These are phyloP conservation scores for Ceriops tagal DNA, from an alignment of 345 rosid genomes.

Conservation along the genomic window DNA sequence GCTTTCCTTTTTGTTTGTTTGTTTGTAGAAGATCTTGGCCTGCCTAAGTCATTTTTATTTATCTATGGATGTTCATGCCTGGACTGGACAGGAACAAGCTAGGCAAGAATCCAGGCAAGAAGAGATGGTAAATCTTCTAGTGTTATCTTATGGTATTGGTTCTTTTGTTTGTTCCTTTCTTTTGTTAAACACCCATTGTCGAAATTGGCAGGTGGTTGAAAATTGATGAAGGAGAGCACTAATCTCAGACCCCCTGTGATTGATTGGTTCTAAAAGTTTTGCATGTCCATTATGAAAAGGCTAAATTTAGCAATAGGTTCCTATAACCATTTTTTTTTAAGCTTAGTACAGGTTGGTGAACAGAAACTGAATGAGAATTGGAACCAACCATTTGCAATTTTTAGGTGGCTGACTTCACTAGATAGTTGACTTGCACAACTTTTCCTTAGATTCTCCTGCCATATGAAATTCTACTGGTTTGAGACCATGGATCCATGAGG, in stretches of 20 bases:
- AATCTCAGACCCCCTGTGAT: conserved; percentile 2
- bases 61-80: conserved; percentile 10
- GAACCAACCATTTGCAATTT: background rate
- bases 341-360: too few relatives aligned
- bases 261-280: background rate
- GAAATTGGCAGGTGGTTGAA: conserved; percentile 10
- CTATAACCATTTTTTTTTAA: too few relatives aligned
- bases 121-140: background rate
- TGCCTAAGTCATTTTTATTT: conserved; percentile 7
- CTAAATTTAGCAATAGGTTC: conserved; percentile 3
- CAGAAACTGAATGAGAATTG: background rate
- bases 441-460: too few relatives aligned
- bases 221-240: conserved; percentile 22
- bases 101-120: conserved; percentile 18
- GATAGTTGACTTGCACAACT: too few relatives aligned
- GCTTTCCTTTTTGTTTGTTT: background rate
- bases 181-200: background rate
- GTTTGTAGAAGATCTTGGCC: background rate
- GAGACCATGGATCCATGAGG: too few relatives aligned
- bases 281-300: background rate
- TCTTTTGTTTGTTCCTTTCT: background rate
- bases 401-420: background rate
- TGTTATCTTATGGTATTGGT: conserved; percentile 3
- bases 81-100: conserved; percentile 18
- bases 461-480: too few relatives aligned